These are phyloP conservation scores for Blastobotrys capitulatus DNA, from an alignment of 1,139 yeast species.

Conservation along the genomic window DNA sequence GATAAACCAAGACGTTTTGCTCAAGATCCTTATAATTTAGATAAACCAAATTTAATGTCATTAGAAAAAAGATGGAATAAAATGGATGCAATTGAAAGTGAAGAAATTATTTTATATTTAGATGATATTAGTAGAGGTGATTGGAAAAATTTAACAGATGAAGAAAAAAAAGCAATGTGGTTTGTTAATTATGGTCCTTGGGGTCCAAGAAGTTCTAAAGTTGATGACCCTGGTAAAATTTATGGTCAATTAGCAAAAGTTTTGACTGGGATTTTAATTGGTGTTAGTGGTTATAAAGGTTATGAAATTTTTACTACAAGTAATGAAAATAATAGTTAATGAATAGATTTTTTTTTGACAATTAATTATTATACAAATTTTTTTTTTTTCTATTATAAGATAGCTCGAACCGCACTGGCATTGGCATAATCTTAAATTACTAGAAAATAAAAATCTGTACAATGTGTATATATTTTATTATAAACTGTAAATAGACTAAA, in stretches of 20 bases:
- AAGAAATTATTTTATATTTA: conserved; percentile 40
- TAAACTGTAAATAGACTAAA: not conserved
- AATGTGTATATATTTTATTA: too few species aligned
- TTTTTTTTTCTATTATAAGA: not conserved
- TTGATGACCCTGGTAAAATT: conserved; percentile 25
- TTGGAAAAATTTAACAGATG: conserved; percentile 35
- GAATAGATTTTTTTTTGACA: not conserved
- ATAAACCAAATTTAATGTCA: conserved; percentile 29
- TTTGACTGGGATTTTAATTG: conserved; percentile 22
- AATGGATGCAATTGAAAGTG: conserved; percentile 37
- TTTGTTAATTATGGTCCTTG: conserved; percentile 36
- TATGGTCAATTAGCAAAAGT: conserved; percentile 26
- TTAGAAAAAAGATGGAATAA: conserved; percentile 35
- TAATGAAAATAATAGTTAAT: not conserved
- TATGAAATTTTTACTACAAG: conserved; percentile 2
- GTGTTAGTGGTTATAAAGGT: conserved; percentile 28
- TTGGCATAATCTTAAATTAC: too few species aligned
- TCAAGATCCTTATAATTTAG: conserved; percentile 24
- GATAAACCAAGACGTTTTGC: conserved; percentile 19
- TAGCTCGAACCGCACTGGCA: not conserved
- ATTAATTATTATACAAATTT: too few species aligned
- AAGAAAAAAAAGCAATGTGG: conserved; percentile 35
- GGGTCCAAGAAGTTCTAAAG: conserved; percentile 33
- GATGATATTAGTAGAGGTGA: conserved; percentile 41
- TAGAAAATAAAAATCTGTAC: too few species aligned